Evolutionary conservation across 345 rosid species (phyloP), one percentile per base, ranked within the genome.

Genomic region (Salix udensis): DNA sequence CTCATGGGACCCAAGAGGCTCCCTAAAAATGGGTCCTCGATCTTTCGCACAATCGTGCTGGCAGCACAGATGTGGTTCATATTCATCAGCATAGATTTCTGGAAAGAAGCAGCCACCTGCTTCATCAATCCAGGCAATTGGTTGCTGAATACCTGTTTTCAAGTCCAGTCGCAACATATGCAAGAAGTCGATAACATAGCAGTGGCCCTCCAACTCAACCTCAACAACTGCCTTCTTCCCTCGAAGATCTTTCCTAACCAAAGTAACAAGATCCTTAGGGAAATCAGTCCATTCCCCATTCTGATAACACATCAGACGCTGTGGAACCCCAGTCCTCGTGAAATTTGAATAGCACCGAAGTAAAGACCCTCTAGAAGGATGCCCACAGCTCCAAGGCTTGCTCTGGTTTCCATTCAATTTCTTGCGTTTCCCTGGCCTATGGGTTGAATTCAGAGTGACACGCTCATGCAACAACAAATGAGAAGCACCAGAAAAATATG

Each of bases 91-190:
- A 71, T 86, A 87, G 55, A 80, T 78, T 79, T 94, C 98, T 0
- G 99, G 99, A 77, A 96, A 96, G 77, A 91, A 96, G 80, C 95
- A 91, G 58, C 82, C 71, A 65, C 88, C 96, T 24, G 84, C 87
- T 74, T 88, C 86, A 78, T 96, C 99, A 83, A 96, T 96, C 99
- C 99, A 96, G 50, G 99, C 97, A 80, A 96, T 86, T 0, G 97
- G 90, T 65, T 83, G 86, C 65, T 85, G 89, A 5, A 64, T 46
- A 50, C 95, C 94, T n/a, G 92, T 91, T 76, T 83, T 88, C 87
- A 81, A 48, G 84, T 96, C 91, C 37, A 94, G 67, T 16, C 82
- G 84, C 42, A 84, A 80, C 99, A 96, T 96, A 44, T 92, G 97
- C 87, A 92, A 71, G 78, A 96, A 90, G 82, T 96, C 97, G 67